phyloP scores from a whole-genome alignment of 768 basidiomycete species.

The Leccinum olivaceopallidum region DNA sequence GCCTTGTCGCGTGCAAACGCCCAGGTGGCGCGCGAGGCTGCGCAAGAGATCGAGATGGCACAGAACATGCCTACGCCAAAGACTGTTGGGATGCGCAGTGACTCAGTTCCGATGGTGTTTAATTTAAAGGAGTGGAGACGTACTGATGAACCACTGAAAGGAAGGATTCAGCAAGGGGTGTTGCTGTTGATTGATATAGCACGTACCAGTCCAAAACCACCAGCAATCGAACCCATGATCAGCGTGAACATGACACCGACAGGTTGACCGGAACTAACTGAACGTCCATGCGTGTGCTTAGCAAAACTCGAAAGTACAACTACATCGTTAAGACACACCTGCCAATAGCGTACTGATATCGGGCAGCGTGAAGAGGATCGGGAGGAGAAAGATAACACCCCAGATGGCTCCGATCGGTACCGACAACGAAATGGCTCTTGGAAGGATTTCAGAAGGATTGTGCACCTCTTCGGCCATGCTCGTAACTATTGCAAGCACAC shows the following conservation, averaged over 20 bases:
- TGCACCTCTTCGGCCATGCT: constrained; percentile 71
- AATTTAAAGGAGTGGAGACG: constrained; percentile 8
- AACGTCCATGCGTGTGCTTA: background rate
- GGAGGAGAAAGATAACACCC: constrained; percentile 58
- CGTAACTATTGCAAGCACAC: constrained; percentile 39
- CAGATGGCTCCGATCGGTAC: constrained; percentile 52
- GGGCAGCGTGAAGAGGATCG: constrained; percentile 65
- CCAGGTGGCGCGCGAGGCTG: constrained; percentile 71
- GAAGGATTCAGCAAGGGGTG: background rate
- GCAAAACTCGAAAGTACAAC: background rate
- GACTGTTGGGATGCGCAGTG: constrained; percentile 33
- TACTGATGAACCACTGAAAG: constrained; percentile 44
- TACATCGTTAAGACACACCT: constrained; percentile 35
- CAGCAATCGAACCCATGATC: constrained; percentile 59
- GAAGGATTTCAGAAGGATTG: constrained; percentile 54
- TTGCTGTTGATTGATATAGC: constrained; percentile 5
- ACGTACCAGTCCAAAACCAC: constrained; percentile 61
- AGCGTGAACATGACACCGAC: constrained; percentile 62
- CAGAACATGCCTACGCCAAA: constrained; percentile 61
- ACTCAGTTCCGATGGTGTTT: too few relatives aligned
- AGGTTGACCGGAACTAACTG: constrained; percentile 63
- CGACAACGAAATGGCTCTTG: constrained; percentile 53
- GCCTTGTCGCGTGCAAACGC: constrained; percentile 69
- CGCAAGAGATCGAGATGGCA: constrained; percentile 64
- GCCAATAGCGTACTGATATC: constrained; percentile 52